Evolutionary conservation across 768 basidiomycete species (phyloP), one percentile per base, ranked within the genome.

Genomic region (Asterophora lycoperdoides): DNA sequence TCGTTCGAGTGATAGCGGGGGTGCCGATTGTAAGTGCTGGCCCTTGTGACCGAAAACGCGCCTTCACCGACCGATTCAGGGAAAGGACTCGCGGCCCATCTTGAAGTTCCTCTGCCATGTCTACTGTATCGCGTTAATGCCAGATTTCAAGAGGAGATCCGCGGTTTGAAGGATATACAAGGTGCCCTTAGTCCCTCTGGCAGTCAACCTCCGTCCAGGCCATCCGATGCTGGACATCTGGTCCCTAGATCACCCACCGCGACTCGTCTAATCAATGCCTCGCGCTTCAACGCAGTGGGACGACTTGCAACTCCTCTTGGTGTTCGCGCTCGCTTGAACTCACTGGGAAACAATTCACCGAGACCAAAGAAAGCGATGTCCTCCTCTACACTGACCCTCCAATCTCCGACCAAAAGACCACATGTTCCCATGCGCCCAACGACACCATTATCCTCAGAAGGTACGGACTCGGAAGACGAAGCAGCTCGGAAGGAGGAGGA

Each of bases 111-210:
- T 0, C 67, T 93, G 4, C 90, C 90, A 0, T 93, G 91, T 64
- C 75, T 93, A 23, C 77, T 93, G 8, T 90, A 90, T 59, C 79
- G 90, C 17, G 88, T 88, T 11, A 86, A 90, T 62, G 83, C 82
- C 10, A 76, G 90, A 53, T 92, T 88, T 48, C 89, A 92, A 62
- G 85, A 92, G 64, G 90, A 90, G 60, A 78, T 93, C 26, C 80
- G 86, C 33, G 86, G 86, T 1, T 62, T 92, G 41, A 84, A 87
- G 58, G 84, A 83, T 54, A 81, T 86, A 30, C 78, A 76, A 36
- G 84, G 81, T 20, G 77, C 77, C 30, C 68, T 80, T n/a, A 78
- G 74, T 47, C 78, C 83, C 10, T 62, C 70, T 13, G 61, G 67
- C 8, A 49, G 67, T 9, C 72, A 71, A 39, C 61, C 74, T 5